A percentile compares a stretch with the other conserved stretches of the same genome.
phyloP scores from a whole-genome alignment of 495 filamentous ascomycete genomes.

The Xylaria telfairii region DNA sequence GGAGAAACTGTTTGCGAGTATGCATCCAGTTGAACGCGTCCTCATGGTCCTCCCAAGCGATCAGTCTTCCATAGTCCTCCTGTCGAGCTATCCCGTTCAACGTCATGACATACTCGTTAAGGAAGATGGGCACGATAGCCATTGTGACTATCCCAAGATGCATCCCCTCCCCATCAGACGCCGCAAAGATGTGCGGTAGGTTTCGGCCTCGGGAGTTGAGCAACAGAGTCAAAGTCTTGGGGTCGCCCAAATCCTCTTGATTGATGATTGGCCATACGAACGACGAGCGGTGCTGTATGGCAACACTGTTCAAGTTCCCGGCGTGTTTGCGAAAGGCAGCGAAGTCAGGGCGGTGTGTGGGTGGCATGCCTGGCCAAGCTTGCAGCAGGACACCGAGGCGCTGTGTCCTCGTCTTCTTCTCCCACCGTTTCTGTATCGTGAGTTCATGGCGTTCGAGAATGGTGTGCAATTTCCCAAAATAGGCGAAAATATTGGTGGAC shows the following conservation, averaged over 20 bases:
- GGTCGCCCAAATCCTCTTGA: slow-evolving; percentile 57
- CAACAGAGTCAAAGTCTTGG: slow-evolving; percentile 52
- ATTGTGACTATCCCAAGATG: slow-evolving; percentile 40
- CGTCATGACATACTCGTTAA: slow-evolving; percentile 51
- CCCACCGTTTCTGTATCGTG: slow-evolving; percentile 56
- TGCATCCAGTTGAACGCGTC: slow-evolving; percentile 43
- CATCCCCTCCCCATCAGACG: slow-evolving; percentile 42
- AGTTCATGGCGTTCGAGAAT: slow-evolving; percentile 53
- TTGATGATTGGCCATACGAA: slow-evolving; percentile 65
- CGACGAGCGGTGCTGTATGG: slow-evolving; percentile 35
- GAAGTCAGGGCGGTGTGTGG: slow-evolving; percentile 58
- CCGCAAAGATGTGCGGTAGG: slow-evolving; percentile 50
- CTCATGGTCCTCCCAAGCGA: slow-evolving; percentile 50
- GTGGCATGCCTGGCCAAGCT: slow-evolving; percentile 57
- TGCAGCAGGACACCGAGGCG: slow-evolving; percentile 47
- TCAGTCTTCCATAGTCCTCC: slow-evolving; percentile 52
- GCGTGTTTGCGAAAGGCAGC: slow-evolving; percentile 44
- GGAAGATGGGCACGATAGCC: slow-evolving; percentile 44
- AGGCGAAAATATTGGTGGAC: slow-evolving; percentile 32
- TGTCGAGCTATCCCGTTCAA: slow-evolving; percentile 44
- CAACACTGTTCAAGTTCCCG: slow-evolving; percentile 23
- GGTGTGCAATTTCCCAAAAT: slow-evolving; percentile 12
- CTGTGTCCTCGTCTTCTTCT: slow-evolving; percentile 52
- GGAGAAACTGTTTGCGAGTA: slow-evolving; percentile 37
- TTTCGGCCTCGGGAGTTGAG: slow-evolving; percentile 56